Base-by-base conservation (phyloP, 2,329 filamentous ascomycete genomes). In the Colletotrichum sansevieriae region DNA sequence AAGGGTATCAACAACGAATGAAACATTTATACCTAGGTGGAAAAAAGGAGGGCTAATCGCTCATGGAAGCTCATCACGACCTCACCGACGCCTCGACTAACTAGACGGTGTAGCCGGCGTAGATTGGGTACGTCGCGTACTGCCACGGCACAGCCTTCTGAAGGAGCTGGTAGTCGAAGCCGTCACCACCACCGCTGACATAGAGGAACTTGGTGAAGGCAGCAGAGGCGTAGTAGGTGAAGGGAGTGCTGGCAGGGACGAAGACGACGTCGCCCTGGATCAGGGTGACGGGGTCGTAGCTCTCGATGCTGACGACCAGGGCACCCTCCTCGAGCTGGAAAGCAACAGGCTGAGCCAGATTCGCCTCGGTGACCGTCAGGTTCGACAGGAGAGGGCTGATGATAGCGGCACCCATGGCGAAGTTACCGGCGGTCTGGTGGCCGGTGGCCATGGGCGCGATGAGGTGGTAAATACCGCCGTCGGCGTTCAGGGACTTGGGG, bases 331-430 rank as follows among this genome's bases (percentile, higher is more conserved):
- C 73, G 54, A 76, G 65, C 70, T 75, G 75, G 46, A 76, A 68
- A 13, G 72, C 74, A 37, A 74, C 43, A 10, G 63, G 63, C 51
- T 63, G 51, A 10, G 22, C 3, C 9, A 56, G 35, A 11, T 49
- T 61, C 39, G 44, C 41, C 39, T 61, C 43, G 37, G 52, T 63
- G 35, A 57, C 57, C 20, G 52, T 58, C 39, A 63, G 63, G 56
- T 60, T 69, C 22, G 56, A 43, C 3, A 66, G 49, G n/a, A 58
- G 33, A 13, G 43, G 46, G 67, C 37, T 68, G 39, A 84, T 68
- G 7, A 78, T 80, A 49, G 85, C 80, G 1, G 81, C 83, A 0
- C 81, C 80, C 20, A 83, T 72, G 13, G 82, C 82, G 72, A 83
- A 84, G 69, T 80, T 81, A 3, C 73, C 75, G 4, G 77, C 78